Conservation (phyloP, 2,329 filamentous ascomycete species). For the Verticillium albo-atrum region DNA sequence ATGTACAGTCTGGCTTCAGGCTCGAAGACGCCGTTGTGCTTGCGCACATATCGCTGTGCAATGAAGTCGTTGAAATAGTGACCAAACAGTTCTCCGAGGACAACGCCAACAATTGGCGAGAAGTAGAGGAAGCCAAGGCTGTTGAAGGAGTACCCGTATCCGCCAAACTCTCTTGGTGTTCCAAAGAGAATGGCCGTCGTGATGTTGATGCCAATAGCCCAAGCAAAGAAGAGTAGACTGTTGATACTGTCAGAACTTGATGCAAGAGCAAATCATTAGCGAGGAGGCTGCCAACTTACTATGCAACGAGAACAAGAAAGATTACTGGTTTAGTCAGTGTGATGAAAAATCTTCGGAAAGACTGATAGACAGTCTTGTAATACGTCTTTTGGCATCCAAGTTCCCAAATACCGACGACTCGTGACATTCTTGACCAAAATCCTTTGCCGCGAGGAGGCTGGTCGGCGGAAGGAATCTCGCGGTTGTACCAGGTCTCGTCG, state of each 20-base stretch:
- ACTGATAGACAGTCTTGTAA: conserved; percentile 18
- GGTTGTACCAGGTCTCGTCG: conserved; percentile 47
- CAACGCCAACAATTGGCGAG: conserved; percentile 47
- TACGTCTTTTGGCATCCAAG: neutral
- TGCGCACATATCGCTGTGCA: conserved; percentile 36
- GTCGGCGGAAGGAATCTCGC: conserved; percentile 26
- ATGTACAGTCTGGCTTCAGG: conserved; percentile 50
- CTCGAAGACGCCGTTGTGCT: conserved; percentile 48
- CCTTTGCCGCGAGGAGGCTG: conserved; percentile 29
- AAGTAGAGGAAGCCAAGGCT: conserved; percentile 55
- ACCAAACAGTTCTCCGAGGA: conserved; percentile 48
- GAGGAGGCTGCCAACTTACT: too few relatives aligned
- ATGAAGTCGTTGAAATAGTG: conserved; percentile 53
- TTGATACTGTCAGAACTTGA: conserved; percentile 5
- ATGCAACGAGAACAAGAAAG: conserved; percentile 22
- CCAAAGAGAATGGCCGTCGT: conserved; percentile 48
- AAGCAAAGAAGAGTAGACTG: conserved; percentile 34
- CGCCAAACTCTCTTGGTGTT: conserved; percentile 19
- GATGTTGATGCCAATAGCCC: conserved; percentile 53
- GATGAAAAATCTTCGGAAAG: conserved; percentile 30
- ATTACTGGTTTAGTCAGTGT: conserved; percentile 35
- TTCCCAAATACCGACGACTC: conserved; percentile 11
- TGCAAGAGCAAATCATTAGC: too few relatives aligned
- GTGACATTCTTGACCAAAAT: neutral
- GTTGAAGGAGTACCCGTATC: conserved; percentile 43